These are phyloP conservation scores for Ilex paraguariensis DNA, from an alignment of 305 asterid genomes.

Conservation along the genomic window DNA sequence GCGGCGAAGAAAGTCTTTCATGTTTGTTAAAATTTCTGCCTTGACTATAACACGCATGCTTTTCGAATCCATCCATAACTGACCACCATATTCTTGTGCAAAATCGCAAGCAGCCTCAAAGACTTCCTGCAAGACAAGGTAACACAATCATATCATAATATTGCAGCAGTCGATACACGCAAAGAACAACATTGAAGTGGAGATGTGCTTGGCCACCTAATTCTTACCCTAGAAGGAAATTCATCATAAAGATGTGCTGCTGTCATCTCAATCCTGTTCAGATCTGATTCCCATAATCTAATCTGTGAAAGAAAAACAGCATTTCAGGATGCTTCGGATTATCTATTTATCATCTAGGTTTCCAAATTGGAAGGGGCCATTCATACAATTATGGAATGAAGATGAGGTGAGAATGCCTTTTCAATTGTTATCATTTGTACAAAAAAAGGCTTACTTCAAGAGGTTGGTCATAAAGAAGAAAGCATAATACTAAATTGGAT, in stretches of 20 bases:
- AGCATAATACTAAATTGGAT: no score
- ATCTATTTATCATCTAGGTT: no score
- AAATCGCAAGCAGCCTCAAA: constrained; percentile 84
- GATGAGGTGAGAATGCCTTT: no score
- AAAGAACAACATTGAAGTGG: background rate
- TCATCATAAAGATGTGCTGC: constrained; percentile 75
- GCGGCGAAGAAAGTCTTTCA: constrained; percentile 81
- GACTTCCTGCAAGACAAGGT: constrained; percentile 46
- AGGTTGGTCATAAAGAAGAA: no score
- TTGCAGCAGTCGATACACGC: background rate
- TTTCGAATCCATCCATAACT: constrained; percentile 76
- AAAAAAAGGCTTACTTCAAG: no score
- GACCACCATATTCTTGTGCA: constrained; percentile 79
- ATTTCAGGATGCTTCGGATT: background rate
- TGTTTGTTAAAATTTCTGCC: constrained; percentile 60
- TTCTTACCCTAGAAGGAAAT: constrained; percentile 77
- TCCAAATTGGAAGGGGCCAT: no score
- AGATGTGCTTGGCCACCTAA: background rate
- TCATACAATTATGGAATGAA: no score
- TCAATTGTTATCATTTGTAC: no score
- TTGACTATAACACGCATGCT: constrained; percentile 76
- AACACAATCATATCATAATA: constrained; percentile 1
- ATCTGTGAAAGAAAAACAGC: constrained; percentile 37
- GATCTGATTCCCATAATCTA: constrained; percentile 91
- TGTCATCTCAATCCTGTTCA: constrained; percentile 76